Conservation (phyloP, 2,329 filamentous ascomycete genomes). For the Epichloe coenophiala region DNA sequence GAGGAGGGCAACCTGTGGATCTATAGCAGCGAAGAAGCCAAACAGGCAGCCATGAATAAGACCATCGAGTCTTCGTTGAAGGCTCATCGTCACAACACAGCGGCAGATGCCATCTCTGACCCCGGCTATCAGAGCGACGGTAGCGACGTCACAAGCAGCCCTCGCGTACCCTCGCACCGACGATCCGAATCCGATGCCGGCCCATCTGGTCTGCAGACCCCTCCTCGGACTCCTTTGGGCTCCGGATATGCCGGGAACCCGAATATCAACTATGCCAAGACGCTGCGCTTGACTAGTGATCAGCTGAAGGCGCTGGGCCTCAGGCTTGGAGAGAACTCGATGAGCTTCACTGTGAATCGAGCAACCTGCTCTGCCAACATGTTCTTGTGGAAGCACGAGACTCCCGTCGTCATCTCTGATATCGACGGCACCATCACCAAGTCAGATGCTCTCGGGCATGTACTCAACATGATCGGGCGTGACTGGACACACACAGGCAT, state of each 20-base stretch:
- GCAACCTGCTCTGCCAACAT: conserved; percentile 86
- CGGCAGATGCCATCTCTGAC: conserved; percentile 76
- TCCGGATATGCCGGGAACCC: conserved; percentile 52
- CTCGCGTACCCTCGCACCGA: conserved; percentile 35
- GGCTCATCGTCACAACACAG: conserved; percentile 34
- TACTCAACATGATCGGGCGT: conserved; percentile 89
- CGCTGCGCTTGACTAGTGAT: conserved; percentile 83
- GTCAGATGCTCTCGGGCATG: conserved; percentile 85
- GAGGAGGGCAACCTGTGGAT: conserved; percentile 98
- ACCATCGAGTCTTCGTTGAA: conserved; percentile 38
- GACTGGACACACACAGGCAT: conserved; percentile 98
- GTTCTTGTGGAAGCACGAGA: conserved; percentile 85
- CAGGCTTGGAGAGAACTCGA: conserved; percentile 74
- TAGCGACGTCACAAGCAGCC: conserved; percentile 42
- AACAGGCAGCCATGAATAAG: conserved; percentile 67
- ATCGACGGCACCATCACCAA: conserved; percentile 99
- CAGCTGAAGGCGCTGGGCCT: conserved; percentile 79
- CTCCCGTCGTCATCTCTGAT: conserved; percentile 92
- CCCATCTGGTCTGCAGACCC: conserved; percentile 42
- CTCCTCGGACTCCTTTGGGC: conserved; percentile 56
- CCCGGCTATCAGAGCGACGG: conserved; percentile 93
- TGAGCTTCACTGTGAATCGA: conserved; percentile 93
- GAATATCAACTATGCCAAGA: conserved; percentile 89
- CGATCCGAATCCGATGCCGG: conserved; percentile 55
- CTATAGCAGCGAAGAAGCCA: conserved; percentile 94